Conservation (phyloP, 2,329 filamentous ascomycete genomes). For the Xylaria sp. region DNA sequence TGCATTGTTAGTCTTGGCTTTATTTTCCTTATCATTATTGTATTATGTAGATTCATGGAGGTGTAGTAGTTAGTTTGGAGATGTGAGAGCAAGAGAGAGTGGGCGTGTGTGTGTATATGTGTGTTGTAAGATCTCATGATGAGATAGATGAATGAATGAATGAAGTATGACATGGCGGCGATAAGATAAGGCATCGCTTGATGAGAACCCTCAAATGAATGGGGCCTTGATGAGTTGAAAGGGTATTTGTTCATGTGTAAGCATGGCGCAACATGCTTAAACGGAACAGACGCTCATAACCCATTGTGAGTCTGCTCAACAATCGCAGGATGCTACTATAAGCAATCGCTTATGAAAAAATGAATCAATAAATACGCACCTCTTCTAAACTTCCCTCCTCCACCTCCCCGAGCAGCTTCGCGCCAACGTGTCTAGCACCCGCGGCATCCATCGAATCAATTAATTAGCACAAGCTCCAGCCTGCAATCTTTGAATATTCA, state of each 20-base stretch:
- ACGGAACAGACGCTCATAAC: neutral
- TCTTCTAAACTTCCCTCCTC: slow-evolving; percentile 69
- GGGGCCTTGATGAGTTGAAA: slow-evolving; percentile 1
- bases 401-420: slow-evolving; percentile 63
- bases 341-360: neutral
- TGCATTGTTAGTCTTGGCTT: neutral
- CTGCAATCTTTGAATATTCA: neutral
- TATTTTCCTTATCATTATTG: neutral
- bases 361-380: slow-evolving; percentile 53
- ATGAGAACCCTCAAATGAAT: slow-evolving; percentile 15
- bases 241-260: neutral
- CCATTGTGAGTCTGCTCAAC: neutral
- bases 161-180: slow-evolving; percentile 29
- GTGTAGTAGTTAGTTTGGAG: neutral
- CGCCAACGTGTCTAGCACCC: slow-evolving; percentile 59
- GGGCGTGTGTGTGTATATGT: slow-evolving; percentile 17
- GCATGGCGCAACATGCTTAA: neutral
- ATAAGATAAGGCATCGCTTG: slow-evolving; percentile 43
- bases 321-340: neutral
- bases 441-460: slow-evolving; percentile 46
- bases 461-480: neutral
- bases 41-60: neutral
- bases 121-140: slow-evolving; percentile 17
- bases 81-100: neutral
- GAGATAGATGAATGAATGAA: slow-evolving; percentile 21